Evolutionary conservation across 2,329 filamentous ascomycete species (phyloP).

Genomic region (Coniochaeta pulveracea): DNA sequence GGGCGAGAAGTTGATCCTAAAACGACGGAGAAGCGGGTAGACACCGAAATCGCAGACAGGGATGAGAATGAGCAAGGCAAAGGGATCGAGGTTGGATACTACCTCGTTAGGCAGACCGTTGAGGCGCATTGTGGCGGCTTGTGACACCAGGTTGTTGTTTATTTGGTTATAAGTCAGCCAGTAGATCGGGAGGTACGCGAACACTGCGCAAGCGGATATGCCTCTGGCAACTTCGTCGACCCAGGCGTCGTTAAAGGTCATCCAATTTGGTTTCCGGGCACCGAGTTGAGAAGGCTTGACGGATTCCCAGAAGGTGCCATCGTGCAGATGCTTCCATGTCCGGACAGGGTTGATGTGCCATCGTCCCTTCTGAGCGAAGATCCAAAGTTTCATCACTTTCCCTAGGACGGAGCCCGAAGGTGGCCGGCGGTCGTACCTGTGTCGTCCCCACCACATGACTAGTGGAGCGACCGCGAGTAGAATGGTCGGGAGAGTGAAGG

Average conservation of each 20-base stretch:
- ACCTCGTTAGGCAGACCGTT: slow-evolving; percentile 69
- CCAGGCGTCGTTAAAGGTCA: slow-evolving; percentile 72
- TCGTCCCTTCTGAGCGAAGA: slow-evolving; percentile 53
- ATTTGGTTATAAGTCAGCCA: slow-evolving; percentile 34
- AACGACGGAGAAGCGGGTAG: slow-evolving; percentile 55
- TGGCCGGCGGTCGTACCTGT: slow-evolving; percentile 44
- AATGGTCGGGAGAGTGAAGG: slow-evolving; percentile 55
- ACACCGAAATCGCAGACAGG: slow-evolving; percentile 56
- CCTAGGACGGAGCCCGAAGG: slow-evolving; percentile 58
- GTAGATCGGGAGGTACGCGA: slow-evolving; percentile 55
- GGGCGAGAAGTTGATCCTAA: slow-evolving; percentile 58
- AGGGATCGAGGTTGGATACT: slow-evolving; percentile 62
- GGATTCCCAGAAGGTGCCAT: slow-evolving; percentile 50
- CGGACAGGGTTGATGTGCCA: slow-evolving; percentile 56
- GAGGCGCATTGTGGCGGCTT: slow-evolving; percentile 54
- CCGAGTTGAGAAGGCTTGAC: slow-evolving; percentile 58
- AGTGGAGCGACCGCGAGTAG: slow-evolving; percentile 52
- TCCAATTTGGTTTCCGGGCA: slow-evolving; percentile 39
- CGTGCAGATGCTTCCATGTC: slow-evolving; percentile 47
- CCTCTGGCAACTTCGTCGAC: slow-evolving; percentile 64
- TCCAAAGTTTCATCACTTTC: slow-evolving; percentile 49
- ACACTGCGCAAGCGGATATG: slow-evolving; percentile 56
- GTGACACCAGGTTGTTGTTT: slow-evolving; percentile 48
- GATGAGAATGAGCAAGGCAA: slow-evolving; percentile 64
- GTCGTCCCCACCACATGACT: slow-evolving; percentile 48